Conservation (phyloP, 1,139 yeast genomes). For the Sugiyamaella xylanicola region DNA sequence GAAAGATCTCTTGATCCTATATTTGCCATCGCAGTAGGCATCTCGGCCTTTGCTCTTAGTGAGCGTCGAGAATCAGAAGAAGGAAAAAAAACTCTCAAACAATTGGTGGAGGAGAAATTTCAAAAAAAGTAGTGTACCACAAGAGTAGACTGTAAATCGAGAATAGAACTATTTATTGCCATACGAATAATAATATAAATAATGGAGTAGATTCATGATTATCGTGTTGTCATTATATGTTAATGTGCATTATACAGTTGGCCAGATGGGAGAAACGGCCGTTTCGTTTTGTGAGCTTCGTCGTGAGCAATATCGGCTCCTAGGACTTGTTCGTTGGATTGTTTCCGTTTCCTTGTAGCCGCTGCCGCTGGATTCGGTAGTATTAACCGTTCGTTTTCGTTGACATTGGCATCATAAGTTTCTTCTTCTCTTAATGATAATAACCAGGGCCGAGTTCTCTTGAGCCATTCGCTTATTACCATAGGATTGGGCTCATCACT, state of each 20-base stretch:
- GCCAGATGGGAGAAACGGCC: not conserved
- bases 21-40: slow-evolving; percentile 20
- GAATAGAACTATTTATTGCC: not conserved
- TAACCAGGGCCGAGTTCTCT: slow-evolving; percentile 35
- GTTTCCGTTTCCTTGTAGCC: slow-evolving; percentile 6
- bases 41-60: slow-evolving; percentile 18
- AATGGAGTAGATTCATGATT: not conserved
- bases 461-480: slow-evolving; percentile 36
- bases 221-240: not conserved
- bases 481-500: slow-evolving; percentile 34
- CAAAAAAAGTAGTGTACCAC: too few species aligned
- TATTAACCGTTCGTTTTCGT: too few species aligned
- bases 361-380: too few species aligned
- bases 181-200: too few species aligned
- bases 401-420: too few species aligned
- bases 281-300: slow-evolving; percentile 1
- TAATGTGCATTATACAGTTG: not conserved
- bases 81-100: slow-evolving; percentile 21
- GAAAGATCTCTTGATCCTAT: slow-evolving; percentile 21
- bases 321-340: not conserved
- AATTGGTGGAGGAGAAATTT: slow-evolving; percentile 10
- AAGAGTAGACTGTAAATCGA: too few species aligned
- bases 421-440: slow-evolving; percentile 5
- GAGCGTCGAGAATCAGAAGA: slow-evolving; percentile 20
- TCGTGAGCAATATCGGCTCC: not conserved